Evolutionary conservation across 805 yeast genomes (phyloP), one percentile per base, ranked within the genome.

Genomic region (Monosporozyma solicola): DNA sequence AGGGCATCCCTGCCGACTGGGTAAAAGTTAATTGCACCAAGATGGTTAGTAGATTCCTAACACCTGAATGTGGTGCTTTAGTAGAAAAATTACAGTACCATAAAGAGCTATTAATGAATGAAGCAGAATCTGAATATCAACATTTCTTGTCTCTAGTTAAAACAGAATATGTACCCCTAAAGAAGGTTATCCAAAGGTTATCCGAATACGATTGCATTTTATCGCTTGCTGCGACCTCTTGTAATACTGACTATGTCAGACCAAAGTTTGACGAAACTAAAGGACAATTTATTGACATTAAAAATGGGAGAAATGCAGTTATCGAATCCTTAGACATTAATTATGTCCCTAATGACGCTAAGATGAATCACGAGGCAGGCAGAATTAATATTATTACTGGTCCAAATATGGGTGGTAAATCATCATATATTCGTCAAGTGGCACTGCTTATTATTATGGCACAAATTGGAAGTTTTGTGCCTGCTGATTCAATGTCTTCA

Each of bases 1-100:
- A 78, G 45, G 67, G 70, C 1, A 67, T 91, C 1, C 98, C 98
- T 0, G 59, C 71, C 2, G 81, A 80, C 50, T 92, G 97, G 96
- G 69, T 84, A 11, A 85, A 87, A 59, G 78, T 87, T 29, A 85
- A 80, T 59, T 85, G 85, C 8, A 78, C 95, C 48, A 73, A 81
- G 55, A 66, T 81, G 1, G 83, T 88, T 1, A 79, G 89, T 2
- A 71, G 98, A 53, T 91, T 80, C 66, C 72, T 90, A 54, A 74
- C 96, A 0, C 87, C 95, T 0, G 70, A 67, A 32, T 75, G 83
- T 1, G 59, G 72, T 2, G 68, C 71, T 15, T 68, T 87, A 29
- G 75, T 82, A 48, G 80, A 80, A 51, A 65, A 72, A 41, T 64
- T 84, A 39, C 83, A 81, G 55, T 83, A 83, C 58, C 80, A 82